Percentiles rank a stretch among this genome's conserved stretches.
These are phyloP conservation scores for Mortierella alpina DNA, from an alignment of 192 early-diverging fungal species.

Conservation along the genomic window DNA sequence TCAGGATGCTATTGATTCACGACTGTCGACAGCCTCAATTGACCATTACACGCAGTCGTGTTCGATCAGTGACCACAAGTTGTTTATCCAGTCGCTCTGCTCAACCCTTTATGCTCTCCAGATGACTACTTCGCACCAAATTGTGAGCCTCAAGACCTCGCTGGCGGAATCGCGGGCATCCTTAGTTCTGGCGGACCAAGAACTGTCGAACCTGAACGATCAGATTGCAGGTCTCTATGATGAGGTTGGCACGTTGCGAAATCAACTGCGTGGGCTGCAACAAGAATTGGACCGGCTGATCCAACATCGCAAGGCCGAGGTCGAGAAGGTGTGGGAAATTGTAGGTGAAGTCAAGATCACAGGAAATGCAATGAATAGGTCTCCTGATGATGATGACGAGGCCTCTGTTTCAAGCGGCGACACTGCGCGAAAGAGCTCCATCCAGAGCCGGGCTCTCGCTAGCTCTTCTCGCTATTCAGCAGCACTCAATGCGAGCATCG, in stretches of 20 bases:
- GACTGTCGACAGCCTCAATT: slow-evolving; percentile 42
- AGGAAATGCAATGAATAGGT: slow-evolving; percentile 8
- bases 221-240: slow-evolving; percentile 57
- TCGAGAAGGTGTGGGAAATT: slow-evolving; percentile 65
- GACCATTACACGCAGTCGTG: slow-evolving; percentile 51
- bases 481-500: slow-evolving; percentile 1
- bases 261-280: slow-evolving; percentile 55
- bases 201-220: slow-evolving; percentile 53
- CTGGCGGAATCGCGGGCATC: slow-evolving; percentile 55
- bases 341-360: slow-evolving; percentile 59
- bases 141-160: slow-evolving; percentile 42
- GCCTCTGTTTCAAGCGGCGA: slow-evolving; percentile 33
- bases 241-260: slow-evolving; percentile 59
- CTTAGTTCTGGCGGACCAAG: slow-evolving; percentile 53
- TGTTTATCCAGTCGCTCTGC: slow-evolving; percentile 51
- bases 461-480: slow-evolving; percentile 21
- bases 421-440: slow-evolving; percentile 26
- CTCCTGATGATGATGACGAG: slow-evolving; percentile 31
- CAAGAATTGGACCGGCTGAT: slow-evolving; percentile 61
- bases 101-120: slow-evolving; percentile 58
- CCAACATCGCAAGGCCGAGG: slow-evolving; percentile 59
- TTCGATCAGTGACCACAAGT: slow-evolving; percentile 48
- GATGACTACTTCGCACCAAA: slow-evolving; percentile 48
- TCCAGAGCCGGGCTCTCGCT: slow-evolving; percentile 24
- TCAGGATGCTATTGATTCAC: slow-evolving; percentile 43